These are phyloP conservation scores for Misopates orontium DNA, from an alignment of 257 asterid genomes.

Conservation along the genomic window DNA sequence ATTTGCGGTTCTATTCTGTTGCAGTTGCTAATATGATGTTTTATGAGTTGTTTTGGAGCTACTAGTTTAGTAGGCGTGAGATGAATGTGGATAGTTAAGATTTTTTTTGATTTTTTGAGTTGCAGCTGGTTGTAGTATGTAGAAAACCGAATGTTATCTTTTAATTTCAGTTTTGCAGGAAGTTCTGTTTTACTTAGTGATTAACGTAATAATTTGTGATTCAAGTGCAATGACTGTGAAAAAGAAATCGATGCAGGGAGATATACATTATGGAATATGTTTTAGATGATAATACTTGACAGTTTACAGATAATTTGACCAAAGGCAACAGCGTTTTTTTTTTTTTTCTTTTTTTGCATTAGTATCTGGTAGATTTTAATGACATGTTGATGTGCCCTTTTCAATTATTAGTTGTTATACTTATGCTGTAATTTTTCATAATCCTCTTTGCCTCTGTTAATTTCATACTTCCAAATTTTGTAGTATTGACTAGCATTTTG, in stretches of 20 bases:
- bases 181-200: slow-evolving; percentile 24
- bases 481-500: neutral
- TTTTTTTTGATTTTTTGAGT: neutral
- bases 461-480: neutral
- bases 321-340: neutral
- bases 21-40: neutral
- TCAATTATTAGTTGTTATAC: neutral
- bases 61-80: slow-evolving; percentile 1
- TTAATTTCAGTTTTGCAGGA: slow-evolving; percentile 5
- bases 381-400: slow-evolving; percentile 22
- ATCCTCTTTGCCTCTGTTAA: slow-evolving; percentile 4
- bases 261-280: slow-evolving; percentile 12
- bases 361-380: slow-evolving; percentile 17
- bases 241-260: slow-evolving; percentile 23
- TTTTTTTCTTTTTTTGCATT: no score
- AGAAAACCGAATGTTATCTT: slow-evolving; percentile 11
- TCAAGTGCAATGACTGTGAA: neutral
- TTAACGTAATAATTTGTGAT: slow-evolving; percentile 9
- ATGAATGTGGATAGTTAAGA: slow-evolving; percentile 8
- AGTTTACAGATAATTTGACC: slow-evolving; percentile 3
- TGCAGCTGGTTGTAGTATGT: slow-evolving; percentile 23
- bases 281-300: slow-evolving; percentile 20
- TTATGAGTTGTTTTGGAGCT: neutral
- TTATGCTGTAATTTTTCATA: neutral
- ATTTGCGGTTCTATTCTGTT: no score